Evolutionary conservation across 1,139 yeast genomes (phyloP), one percentile per base, ranked within the genome.

Genomic region (Candida tetrigidarum): DNA sequence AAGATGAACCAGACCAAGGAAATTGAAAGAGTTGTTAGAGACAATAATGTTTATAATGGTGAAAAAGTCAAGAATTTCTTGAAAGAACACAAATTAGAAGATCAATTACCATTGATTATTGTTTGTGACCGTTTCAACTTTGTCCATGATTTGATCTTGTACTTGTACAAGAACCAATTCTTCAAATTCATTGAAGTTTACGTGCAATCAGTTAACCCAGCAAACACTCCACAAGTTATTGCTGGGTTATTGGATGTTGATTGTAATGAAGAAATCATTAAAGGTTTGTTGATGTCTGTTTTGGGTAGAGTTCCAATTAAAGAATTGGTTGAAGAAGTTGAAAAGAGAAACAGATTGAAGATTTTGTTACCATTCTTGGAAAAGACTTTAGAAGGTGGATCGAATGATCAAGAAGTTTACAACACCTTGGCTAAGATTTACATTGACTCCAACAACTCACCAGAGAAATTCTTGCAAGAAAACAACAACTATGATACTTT

Each of bases 211-310:
- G 98, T 93, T 43, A 95, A 93, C 68, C 97, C 99, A 41, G 75
- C 93, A 4, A 88, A 89, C 63, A 90, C 99, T 22, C 96, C 99
- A 15, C 96, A 92, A 69, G 99, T 95, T 51, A 80, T 93, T 63
- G 99, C 97, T 50, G 99, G 96, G 38, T 78, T 93, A 61, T 76
- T 93, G 57, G 99, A 93, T 66, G 98, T 93, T 57, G 99, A 93
- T 67, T 91, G 98, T 71, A 99, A 93, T 56, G 99, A 95, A 67
- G 70, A 73, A 45, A 86, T 91, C 55, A 90, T 95, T 64, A 87
- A 90, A 71, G 80, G 81, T 44, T 76, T 93, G 61, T 78, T 95
- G 56, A 78, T 79, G 63, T 85, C 96, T 32, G 99, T 93, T 12
- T 75, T 91, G 47, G 99, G 98, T 44, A 93, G 95, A 68, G 97